Evolutionary conservation across 2,329 filamentous ascomycete species (phyloP).

Genomic region (Stromatinia cepivora): DNA sequence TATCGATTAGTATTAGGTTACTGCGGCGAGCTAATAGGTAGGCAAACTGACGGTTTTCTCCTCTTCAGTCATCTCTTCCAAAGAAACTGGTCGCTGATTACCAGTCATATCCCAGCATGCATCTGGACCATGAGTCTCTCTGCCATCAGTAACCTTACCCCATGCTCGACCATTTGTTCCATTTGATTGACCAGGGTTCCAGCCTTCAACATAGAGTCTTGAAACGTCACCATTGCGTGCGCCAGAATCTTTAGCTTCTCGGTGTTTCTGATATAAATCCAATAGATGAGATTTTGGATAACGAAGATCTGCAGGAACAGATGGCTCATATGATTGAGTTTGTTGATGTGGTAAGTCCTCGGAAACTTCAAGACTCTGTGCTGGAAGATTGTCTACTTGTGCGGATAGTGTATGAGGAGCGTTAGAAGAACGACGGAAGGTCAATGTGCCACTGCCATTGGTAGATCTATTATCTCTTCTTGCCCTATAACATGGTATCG

Average conservation of each 20-base stretch:
- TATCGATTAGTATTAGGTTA: slow-evolving; percentile 31
- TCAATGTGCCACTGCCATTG: slow-evolving; percentile 54
- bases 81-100: slow-evolving; percentile 66
- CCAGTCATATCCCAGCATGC: slow-evolving; percentile 85
- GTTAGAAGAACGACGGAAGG: slow-evolving; percentile 63
- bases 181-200: slow-evolving; percentile 75
- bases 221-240: slow-evolving; percentile 60
- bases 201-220: slow-evolving; percentile 70
- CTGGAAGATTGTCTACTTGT: slow-evolving; percentile 32
- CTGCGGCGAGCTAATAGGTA: slow-evolving; percentile 23
- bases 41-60: slow-evolving; percentile 57
- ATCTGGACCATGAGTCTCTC: slow-evolving; percentile 80
- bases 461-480: slow-evolving; percentile 58
- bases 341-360: slow-evolving; percentile 35
- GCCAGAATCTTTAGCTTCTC: slow-evolving; percentile 44
- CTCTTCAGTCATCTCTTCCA: slow-evolving; percentile 66
- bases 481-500: slow-evolving; percentile 47
- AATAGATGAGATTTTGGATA: slow-evolving; percentile 60
- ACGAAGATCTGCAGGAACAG: slow-evolving; percentile 37
- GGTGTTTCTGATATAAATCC: slow-evolving; percentile 65
- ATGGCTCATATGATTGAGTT: slow-evolving; percentile 47
- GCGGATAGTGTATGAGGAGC: slow-evolving; percentile 48
- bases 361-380: slow-evolving; percentile 32
- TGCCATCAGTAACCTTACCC: slow-evolving; percentile 75
- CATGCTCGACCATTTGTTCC: slow-evolving; percentile 62